phyloP scores from a whole-genome alignment of 2,329 filamentous ascomycete species.

The Penicillium janthinellum region DNA sequence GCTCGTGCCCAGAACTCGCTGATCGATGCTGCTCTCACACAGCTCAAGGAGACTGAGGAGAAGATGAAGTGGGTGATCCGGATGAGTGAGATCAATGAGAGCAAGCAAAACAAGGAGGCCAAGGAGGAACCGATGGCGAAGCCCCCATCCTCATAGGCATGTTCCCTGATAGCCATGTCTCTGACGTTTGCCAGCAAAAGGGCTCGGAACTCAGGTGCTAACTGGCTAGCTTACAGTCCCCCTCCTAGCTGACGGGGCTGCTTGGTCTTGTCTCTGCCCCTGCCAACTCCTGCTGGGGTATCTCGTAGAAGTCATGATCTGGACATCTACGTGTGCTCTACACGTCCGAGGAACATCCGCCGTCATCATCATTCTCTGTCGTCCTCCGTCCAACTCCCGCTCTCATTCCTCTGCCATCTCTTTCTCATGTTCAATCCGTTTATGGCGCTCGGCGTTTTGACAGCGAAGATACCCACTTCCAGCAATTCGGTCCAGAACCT shows the following conservation, averaged over 20 bases:
- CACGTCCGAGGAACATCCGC: not conserved
- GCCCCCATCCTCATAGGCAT: not conserved
- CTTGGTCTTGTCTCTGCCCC: not conserved
- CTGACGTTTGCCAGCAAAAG: not conserved
- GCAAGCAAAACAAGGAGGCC: conserved; percentile 22
- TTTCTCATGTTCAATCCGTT: conserved; percentile 13
- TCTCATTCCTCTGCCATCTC: not conserved
- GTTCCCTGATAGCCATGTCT: not conserved
- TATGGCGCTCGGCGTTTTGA: conserved; percentile 25
- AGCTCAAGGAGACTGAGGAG: conserved; percentile 45
- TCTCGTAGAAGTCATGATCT: not conserved
- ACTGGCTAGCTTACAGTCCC: not conserved
- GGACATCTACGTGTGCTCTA: not conserved
- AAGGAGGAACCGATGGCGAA: conserved; percentile 20
- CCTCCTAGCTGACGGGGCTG: not conserved
- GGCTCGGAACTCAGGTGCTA: not conserved
- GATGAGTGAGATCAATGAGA: conserved; percentile 22
- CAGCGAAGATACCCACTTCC: conserved; percentile 26
- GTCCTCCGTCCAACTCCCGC: not conserved
- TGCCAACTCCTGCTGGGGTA: not conserved
- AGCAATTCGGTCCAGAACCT: conserved; percentile 12
- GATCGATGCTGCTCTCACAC: conserved; percentile 42
- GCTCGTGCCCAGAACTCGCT: conserved; percentile 32
- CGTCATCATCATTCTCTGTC: not conserved
- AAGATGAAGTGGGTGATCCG: conserved; percentile 54